Conservation (phyloP, 208 protist genomes). For the Acanthamoeba healyi region DNA sequence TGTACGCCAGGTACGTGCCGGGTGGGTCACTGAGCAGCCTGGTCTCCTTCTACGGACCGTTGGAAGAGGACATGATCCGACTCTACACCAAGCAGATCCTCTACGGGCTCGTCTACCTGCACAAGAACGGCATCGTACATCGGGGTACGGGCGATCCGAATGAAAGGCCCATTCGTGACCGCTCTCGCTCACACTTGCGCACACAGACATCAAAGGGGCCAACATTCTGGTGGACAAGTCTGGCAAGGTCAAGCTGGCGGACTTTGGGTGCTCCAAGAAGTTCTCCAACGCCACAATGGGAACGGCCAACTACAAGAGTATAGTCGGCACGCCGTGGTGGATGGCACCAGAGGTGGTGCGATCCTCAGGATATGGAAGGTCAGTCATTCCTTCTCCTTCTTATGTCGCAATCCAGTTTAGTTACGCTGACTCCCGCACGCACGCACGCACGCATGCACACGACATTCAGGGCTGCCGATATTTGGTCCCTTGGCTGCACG, state of each 20-base stretch:
- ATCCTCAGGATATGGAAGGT: constrained; percentile 27
- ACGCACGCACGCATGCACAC: not conserved
- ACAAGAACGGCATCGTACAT: constrained; percentile 73
- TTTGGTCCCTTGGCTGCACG: constrained; percentile 87
- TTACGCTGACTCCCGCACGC: not conserved
- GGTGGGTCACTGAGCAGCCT: constrained; percentile 69
- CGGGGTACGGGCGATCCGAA: constrained; percentile 50
- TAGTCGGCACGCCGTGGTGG: constrained; percentile 91
- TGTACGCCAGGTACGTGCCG: constrained; percentile 24
- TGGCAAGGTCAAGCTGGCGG: constrained; percentile 86
- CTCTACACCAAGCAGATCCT: constrained; percentile 72
- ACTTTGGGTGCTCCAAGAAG: constrained; percentile 87
- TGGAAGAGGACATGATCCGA: constrained; percentile 10
- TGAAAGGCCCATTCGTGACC: not conserved
- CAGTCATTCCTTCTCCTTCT: not conserved
- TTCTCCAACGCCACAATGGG: not conserved
- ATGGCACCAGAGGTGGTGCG: constrained; percentile 88
- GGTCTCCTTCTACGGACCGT: constrained; percentile 35
- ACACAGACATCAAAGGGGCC: constrained; percentile 91
- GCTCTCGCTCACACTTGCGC: not conserved
- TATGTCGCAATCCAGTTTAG: not conserved
- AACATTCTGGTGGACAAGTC: constrained; percentile 89
- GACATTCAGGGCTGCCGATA: constrained; percentile 77
- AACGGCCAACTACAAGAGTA: constrained; percentile 83
- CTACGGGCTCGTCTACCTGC: constrained; percentile 68